Conservation (phyloP, 345 rosid species). For the Viola odorata region DNA sequence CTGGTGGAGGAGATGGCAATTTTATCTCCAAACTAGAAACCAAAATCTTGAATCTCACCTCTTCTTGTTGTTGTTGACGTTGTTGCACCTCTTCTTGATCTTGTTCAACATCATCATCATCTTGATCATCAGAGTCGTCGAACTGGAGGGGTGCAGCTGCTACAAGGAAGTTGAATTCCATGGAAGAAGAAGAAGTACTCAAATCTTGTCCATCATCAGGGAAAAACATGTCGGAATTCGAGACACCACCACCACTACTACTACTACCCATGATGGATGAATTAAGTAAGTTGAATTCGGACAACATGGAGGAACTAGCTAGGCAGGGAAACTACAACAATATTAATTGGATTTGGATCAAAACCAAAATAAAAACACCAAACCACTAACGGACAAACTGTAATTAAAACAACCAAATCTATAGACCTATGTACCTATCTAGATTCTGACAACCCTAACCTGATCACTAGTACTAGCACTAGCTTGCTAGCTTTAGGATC, state of each 20-base stretch:
- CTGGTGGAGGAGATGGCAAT: conserved; percentile 18
- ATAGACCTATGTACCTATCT: background rate
- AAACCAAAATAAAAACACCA: too few species aligned
- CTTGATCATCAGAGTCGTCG: conserved; percentile 25
- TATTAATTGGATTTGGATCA: too few species aligned
- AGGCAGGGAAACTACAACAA: background rate
- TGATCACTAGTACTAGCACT: background rate
- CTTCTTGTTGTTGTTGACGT: conserved; percentile 13
- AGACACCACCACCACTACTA: conserved; percentile 27
- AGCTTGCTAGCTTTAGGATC: background rate
- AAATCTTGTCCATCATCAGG: conserved; percentile 33
- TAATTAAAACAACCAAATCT: background rate
- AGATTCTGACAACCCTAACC: background rate
- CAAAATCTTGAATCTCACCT: conserved; percentile 21
- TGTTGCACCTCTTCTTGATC: conserved; percentile 1
- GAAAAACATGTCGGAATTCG: conserved; percentile 36
- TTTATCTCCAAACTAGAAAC: conserved; percentile 31
- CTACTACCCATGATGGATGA: conserved; percentile 5
- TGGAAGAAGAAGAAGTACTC: conserved; percentile 10
- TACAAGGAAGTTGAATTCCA: conserved; percentile 37
- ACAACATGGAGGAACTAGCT: conserved; percentile 18
- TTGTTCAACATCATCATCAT: conserved; percentile 7
- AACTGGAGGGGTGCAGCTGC: conserved; percentile 25
- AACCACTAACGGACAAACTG: too few species aligned
- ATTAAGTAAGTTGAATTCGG: conserved; percentile 13